Base-by-base conservation (phyloP, 1,284 basidiomycete species). In the Tylopilus orsonianus region DNA sequence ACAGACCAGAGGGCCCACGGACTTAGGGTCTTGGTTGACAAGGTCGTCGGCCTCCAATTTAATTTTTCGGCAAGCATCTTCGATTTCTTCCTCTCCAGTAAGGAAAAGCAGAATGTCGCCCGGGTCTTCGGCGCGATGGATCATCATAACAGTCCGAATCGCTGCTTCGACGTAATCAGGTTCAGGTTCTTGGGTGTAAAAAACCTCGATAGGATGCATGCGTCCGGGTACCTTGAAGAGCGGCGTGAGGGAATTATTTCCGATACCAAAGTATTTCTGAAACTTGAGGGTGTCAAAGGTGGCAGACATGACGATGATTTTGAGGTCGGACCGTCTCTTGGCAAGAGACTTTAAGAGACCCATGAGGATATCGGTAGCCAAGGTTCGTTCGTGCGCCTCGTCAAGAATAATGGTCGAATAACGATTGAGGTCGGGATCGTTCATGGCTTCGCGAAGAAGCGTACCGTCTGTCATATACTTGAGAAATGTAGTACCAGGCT, bases 381-480 rank as follows among this genome's bases (percentile, higher is more conserved):
- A 77, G 50, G 92, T 94, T 20, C 96, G 78, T 66, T 99, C 97
- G 70, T 99, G 96, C 1, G 93, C 96, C 73, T 99, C 97, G 61
- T 99, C 97, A 43, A 95, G 22, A 29, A 24, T 40, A 42, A 51
- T 52, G 55, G 41, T 46, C 9, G 34, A 20, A 62, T 97, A 99
- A 26, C 85, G 82, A 62, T 87, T 90, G 40, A 99, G 75, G 29
- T 97, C 69, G 18, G 90, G 91, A 62, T 97, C 93, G 32, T 92
- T 75, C 56, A 98, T 80, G 30, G 92, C 88, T 72, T 99, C 97
- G 50, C 96, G 85, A 61, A 99, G 93, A 22, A 99, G 81, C 81
- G 97, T 95, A 35, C 97, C 96, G 66, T 99, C 97, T 23, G 97
- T 99, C 81, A 98, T 81, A 71, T 98, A 99, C 49, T 94, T 83